Evolutionary conservation across 208 protist genomes (phyloP).

Genomic region (Acanthamoeba healyi): DNA sequence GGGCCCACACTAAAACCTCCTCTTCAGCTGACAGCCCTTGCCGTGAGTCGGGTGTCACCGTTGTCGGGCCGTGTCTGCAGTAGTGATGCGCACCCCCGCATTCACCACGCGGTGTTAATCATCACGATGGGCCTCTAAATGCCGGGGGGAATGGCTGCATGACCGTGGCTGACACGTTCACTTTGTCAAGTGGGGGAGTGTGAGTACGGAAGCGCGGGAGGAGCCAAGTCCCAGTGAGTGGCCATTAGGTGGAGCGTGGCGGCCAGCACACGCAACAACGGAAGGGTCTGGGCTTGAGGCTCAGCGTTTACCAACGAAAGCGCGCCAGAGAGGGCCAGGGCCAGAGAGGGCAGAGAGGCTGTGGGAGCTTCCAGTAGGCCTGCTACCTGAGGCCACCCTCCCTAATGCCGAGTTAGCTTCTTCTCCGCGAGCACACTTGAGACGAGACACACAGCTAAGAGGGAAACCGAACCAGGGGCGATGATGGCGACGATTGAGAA

Average conservation of each 20-base stretch:
- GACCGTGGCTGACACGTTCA: no score
- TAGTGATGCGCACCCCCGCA: no score
- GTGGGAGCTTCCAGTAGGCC: neutral
- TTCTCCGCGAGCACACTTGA: no score
- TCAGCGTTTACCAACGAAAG: neutral
- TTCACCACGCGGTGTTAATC: no score
- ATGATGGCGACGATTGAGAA: neutral
- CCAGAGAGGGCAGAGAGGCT: neutral
- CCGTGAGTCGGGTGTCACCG: no score
- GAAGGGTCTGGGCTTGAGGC: neutral
- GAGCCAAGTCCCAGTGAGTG: neutral
- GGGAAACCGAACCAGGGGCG: neutral
- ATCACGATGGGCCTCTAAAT: no score
- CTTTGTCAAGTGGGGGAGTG: neutral
- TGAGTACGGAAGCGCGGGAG: neutral
- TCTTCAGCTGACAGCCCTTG: no score
- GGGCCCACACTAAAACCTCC: no score
- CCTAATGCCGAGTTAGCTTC: neutral
- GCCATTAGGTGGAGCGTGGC: neutral
- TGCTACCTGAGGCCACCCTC: neutral
- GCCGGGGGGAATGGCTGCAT: neutral
- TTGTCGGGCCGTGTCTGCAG: no score
- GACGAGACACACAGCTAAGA: neutral
- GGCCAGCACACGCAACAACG: neutral
- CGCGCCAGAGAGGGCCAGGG: neutral